Evolutionary conservation across 129 eudicot genomes (phyloP), one percentile per base, ranked within the genome.

Genomic region (Centella asiatica): DNA sequence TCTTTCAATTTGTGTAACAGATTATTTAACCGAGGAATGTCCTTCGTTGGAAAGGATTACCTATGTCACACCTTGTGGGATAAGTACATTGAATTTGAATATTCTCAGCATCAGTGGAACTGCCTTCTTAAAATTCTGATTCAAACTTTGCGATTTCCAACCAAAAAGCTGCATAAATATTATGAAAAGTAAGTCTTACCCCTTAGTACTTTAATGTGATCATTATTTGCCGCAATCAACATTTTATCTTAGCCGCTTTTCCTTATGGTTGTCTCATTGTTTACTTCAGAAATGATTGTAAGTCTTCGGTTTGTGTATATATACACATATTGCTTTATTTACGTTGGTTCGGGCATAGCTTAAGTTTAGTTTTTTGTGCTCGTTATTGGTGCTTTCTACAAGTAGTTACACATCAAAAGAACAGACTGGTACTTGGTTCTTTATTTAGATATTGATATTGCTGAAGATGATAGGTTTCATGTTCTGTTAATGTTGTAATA

Each of bases 11-110:
- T 59, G 8, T 20, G 22, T 69, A 36, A 28, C 92, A 86, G 95
- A 71, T 74, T 84, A 61, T 86, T 86, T 66, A 76, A 65, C 65
- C 77, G 90, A 79, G 95, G 81, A 13, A 15, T 84, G 55, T 84
- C 87, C 37, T 80, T 55, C 79, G 95, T 90, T 66, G 90, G 90
- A 66, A 90, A 78, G 70, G 98, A 90, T 69, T 90, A 83, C 71
- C 54, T 71, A 36, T 84, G 90, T 72, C 84, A 87, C 80, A 76
- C 59, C 56, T 74, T 90, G 58, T 90, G 98, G 98, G 95, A 90
- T 73, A 56, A 75, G 67, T 90, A 83, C 83, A 73, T 90, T 58
- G 74, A 74, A 60, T 90, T 74, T 51, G 95, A 90, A 66, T 90
- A 77, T 69, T 65, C 81, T 79, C 90, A 84, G 67, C 81, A 90